Percentiles rank a stretch among this genome's conserved stretches.
These are phyloP conservation scores for Helotiales sp. DNA, from an alignment of 2,329 filamentous ascomycete genomes.

Conservation along the genomic window DNA sequence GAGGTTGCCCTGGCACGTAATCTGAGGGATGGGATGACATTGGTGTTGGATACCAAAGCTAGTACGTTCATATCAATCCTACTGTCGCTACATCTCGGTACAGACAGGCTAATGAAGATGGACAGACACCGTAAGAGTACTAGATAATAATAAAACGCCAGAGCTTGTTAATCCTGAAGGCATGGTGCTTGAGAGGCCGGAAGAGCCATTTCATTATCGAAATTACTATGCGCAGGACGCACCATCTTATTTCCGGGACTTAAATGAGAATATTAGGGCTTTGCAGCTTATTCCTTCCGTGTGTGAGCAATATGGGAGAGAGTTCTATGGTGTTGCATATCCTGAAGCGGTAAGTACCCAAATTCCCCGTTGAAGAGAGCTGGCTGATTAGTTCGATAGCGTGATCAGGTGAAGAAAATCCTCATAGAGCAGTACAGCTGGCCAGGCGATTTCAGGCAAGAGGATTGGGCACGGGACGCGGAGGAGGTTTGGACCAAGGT, in stretches of 20 bases:
- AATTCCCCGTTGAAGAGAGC: not conserved
- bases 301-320: not conserved
- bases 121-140: not conserved
- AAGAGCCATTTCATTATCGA: not conserved
- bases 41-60: conserved; percentile 1
- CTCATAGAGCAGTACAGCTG: not conserved
- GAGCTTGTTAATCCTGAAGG: not conserved
- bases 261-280: not conserved
- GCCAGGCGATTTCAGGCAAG: not conserved
- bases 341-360: not conserved
- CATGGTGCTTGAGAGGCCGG: not conserved
- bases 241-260: not conserved
- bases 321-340: not conserved
- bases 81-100: not conserved
- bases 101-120: not conserved
- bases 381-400: not conserved
- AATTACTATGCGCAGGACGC: not conserved
- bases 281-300: not conserved
- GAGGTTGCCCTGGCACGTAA: not conserved
- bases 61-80: not conserved
- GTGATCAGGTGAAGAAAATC: not conserved
- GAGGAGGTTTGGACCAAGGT: not conserved
- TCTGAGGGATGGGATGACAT: conserved; percentile 2
- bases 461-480: not conserved
- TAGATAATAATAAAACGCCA: not conserved